Base-by-base conservation (phyloP, 2,329 filamentous ascomycete genomes). In the Claviceps purpurea region DNA sequence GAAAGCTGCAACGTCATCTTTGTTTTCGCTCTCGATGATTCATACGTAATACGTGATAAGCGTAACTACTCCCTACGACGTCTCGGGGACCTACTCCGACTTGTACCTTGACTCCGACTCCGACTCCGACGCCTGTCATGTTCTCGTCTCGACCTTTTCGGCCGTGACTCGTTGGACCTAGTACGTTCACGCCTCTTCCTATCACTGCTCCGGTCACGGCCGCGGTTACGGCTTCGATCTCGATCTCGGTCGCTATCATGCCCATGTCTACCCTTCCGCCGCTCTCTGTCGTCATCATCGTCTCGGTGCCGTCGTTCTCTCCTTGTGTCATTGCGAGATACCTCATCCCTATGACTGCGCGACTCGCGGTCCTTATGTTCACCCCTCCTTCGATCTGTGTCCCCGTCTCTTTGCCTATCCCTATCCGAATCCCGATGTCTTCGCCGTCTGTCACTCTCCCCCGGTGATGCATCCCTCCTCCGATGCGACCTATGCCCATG, bases 381-480 rank as follows among this genome's bases (percentile, higher is more conserved):
- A n/a, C 42, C 44, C 37, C 16, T 40, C 42, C 42, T 46, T 8
- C 22, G 6, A 46, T 64, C 65, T 20, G 62, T 59, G 50, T 46
- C 16, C 10, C 43, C 30, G 14, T 46, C 14, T 26, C n/a, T 22
- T 14, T 69, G 56, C 13, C 40, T 24, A 13, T 47, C 30, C 43
- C n/a, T 22, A 7, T 69, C 56, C 13, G 40, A 22, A 16, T 47
- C 38, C 34, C 41, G 30, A 34, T 51, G 40, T 50, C 61, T 52
- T 4, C 59, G 60, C 37, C 61, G 60, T 4, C 59, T 58, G 24
- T 62, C 62, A 30, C 48, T 55, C 8, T 62, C 61, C 0, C 56
- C 58, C 0, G 66, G 62, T 0, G 66, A 65, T 37, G 67, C 64
- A 38, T 73, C 70, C 18, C 69, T 64, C 47, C 42, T 34, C 47